phyloP scores from a whole-genome alignment of 2,329 filamentous ascomycete species.

The Microcyclospora pomicola region DNA sequence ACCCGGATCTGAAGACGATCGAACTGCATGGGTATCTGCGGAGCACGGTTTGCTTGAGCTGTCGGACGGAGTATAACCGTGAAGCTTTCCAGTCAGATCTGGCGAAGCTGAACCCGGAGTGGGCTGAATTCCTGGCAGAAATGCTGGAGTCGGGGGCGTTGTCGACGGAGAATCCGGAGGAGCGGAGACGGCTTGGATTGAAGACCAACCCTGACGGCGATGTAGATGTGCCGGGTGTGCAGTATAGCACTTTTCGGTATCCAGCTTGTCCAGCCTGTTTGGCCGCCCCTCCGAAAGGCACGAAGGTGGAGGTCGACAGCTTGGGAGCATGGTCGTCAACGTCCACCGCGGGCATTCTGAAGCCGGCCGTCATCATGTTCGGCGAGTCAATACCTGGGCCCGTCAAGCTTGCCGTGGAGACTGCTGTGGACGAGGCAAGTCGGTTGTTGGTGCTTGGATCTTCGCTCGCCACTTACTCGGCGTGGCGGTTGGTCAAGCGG shows the following conservation, averaged over 20 bases:
- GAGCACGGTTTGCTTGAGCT: constrained; percentile 67
- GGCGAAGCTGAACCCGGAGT: constrained; percentile 67
- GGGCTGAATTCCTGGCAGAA: constrained; percentile 62
- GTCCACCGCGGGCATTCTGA: constrained; percentile 58
- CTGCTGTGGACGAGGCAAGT: constrained; percentile 62
- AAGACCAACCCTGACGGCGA: constrained; percentile 90
- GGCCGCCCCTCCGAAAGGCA: constrained; percentile 39
- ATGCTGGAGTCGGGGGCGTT: constrained; percentile 63
- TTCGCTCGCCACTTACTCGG: constrained; percentile 86
- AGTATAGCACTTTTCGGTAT: constrained; percentile 82
- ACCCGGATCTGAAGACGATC: constrained; percentile 59
- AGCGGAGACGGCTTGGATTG: constrained; percentile 54
- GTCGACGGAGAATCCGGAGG: constrained; percentile 59
- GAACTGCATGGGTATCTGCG: constrained; percentile 89
- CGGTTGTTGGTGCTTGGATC: constrained; percentile 72
- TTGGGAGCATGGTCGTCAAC: constrained; percentile 63
- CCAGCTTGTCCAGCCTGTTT: constrained; percentile 77
- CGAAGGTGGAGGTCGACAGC: constrained; percentile 55
- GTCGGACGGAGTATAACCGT: constrained; percentile 56
- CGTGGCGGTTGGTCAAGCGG: constrained; percentile 75
- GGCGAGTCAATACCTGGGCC: constrained; percentile 64
- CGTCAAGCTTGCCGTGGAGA: constrained; percentile 65
- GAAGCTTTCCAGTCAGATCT: constrained; percentile 63
- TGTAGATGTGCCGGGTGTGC: constrained; percentile 73
- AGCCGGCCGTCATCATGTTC: constrained; percentile 93